Evolutionary conservation across 148 eudicot species (phyloP), one percentile per base, ranked within the genome.

Genomic region (Rhododendron ferrugineum): DNA sequence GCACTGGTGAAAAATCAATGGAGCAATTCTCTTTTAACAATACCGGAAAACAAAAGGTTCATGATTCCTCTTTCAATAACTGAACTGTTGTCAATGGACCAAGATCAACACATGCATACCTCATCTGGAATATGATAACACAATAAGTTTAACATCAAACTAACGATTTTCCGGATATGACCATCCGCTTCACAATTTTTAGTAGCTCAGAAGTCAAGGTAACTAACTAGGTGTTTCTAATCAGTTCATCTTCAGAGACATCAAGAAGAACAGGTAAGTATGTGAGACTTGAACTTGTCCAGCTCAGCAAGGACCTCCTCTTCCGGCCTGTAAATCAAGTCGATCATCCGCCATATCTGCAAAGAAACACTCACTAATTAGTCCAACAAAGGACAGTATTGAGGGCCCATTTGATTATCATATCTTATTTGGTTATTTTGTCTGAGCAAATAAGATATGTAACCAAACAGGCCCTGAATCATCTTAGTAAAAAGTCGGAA

Each of bases 291-390:
- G 89, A 91, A 95, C 83, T 93, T 90, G 49, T 94, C 98, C 86
- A 97, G 90, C 91, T 95, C 98, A 6, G 89, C 87, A 3, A 95
- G 84, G 79, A 95, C 99, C 90, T 97, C 99, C 3, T 92, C 96
- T 85, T 94, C 93, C 8, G 98, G 94, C 87, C 98, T 93, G 91
- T 97, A 94, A 42, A 97, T 89, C 85, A 97, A 82, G 88, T 95
- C 99, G 26, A 94, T 94, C 88, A 97, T 91, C 78, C 98, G 93
- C 99, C 99, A 97, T 36, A 97, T 94, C 99, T 96, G 96, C 93
- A 92, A 50, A 36, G 66, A 89, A 46, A 81, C 36, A n/a, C 26
- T 23, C 28, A 62, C 23, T 30, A 54, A 16, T 80, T 54, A 50
- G 42, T 49, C 37, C 26, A 52, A 32, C 37, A 80, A 80, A 30